Evolutionary conservation across 1,284 basidiomycete genomes (phyloP).

Genomic region (Pseudozyma flocculosa): DNA sequence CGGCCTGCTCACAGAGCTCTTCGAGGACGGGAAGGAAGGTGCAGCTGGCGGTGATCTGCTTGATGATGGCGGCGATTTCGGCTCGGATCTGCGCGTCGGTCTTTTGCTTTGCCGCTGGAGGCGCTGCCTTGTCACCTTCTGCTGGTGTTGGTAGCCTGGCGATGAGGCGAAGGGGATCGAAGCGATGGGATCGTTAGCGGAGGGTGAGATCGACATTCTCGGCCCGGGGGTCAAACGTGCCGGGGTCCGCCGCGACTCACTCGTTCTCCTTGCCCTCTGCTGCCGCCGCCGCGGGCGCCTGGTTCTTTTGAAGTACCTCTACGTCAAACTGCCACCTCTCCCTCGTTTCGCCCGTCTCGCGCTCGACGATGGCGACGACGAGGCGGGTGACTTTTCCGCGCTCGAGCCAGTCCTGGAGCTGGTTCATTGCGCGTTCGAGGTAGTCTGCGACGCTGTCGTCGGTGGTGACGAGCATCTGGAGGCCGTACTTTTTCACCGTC

Average conservation of each 20-base stretch:
- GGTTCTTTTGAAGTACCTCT: slow-evolving; percentile 65
- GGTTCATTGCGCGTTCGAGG: slow-evolving; percentile 82
- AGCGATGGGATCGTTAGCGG: not conserved
- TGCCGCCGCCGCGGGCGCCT: no score
- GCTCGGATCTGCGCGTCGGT: slow-evolving; percentile 89
- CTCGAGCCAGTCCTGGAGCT: slow-evolving; percentile 76
- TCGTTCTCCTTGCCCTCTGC: slow-evolving; percentile 4
- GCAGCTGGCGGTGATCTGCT: slow-evolving; percentile 94
- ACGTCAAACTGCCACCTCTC: slow-evolving; percentile 99
- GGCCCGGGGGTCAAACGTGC: no score
- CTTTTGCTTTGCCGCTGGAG: slow-evolving; percentile 54
- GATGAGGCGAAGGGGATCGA: not conserved
- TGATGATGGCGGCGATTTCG: slow-evolving; percentile 95
- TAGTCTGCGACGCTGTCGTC: slow-evolving; percentile 91
- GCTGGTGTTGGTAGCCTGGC: not conserved
- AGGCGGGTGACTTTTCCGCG: slow-evolving; percentile 85
- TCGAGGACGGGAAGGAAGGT: slow-evolving; percentile 94
- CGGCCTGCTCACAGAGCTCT: slow-evolving; percentile 87
- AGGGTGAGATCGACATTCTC: no score
- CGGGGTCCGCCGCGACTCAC: slow-evolving; percentile 9
- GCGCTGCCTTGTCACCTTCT: not conserved
- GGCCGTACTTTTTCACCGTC: slow-evolving; percentile 81
- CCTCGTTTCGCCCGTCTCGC: slow-evolving; percentile 84
- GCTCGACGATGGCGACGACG: slow-evolving; percentile 92
- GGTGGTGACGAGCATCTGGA: slow-evolving; percentile 90